These are phyloP conservation scores for Stereocaulon alpinum DNA, from an alignment of 495 filamentous ascomycete species.

Conservation along the genomic window DNA sequence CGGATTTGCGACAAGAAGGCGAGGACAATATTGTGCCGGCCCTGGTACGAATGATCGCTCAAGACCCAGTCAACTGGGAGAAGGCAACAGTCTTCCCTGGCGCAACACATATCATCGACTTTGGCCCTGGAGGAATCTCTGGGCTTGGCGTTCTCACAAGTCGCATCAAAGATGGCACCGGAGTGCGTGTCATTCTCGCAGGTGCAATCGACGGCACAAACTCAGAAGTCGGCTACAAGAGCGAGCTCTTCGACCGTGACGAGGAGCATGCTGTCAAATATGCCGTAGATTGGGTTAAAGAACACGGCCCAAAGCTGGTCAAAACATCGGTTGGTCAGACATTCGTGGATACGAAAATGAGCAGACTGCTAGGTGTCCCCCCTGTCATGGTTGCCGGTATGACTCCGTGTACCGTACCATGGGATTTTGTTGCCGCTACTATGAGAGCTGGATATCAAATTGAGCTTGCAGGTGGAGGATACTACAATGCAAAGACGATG, in stretches of 20 bases:
- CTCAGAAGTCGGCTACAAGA: slow-evolving; percentile 87
- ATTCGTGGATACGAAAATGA: slow-evolving; percentile 97
- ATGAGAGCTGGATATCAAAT: slow-evolving; percentile 95
- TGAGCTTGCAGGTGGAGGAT: slow-evolving; percentile 84
- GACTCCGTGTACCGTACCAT: slow-evolving; percentile 88
- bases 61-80: slow-evolving; percentile 89
- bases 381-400: slow-evolving; percentile 92
- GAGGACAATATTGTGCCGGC: slow-evolving; percentile 62
- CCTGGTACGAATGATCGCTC: slow-evolving; percentile 85
- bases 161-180: slow-evolving; percentile 95
- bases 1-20: slow-evolving; percentile 61
- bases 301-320: slow-evolving; percentile 78
- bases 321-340: slow-evolving; percentile 78
- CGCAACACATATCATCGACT: slow-evolving; percentile 91
- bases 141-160: slow-evolving; percentile 94
- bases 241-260: slow-evolving; percentile 92
- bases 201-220: slow-evolving; percentile 85
- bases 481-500: slow-evolving; percentile 86
- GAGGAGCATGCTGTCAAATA: slow-evolving; percentile 86
- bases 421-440: slow-evolving; percentile 91
- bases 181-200: slow-evolving; percentile 87
- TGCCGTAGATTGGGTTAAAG: slow-evolving; percentile 96
- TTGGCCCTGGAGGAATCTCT: slow-evolving; percentile 91
- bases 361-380: slow-evolving; percentile 76
- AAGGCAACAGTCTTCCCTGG: slow-evolving; percentile 77